Base-by-base conservation (phyloP, 2,329 filamentous ascomycete genomes). In the Fulvia fulva region DNA sequence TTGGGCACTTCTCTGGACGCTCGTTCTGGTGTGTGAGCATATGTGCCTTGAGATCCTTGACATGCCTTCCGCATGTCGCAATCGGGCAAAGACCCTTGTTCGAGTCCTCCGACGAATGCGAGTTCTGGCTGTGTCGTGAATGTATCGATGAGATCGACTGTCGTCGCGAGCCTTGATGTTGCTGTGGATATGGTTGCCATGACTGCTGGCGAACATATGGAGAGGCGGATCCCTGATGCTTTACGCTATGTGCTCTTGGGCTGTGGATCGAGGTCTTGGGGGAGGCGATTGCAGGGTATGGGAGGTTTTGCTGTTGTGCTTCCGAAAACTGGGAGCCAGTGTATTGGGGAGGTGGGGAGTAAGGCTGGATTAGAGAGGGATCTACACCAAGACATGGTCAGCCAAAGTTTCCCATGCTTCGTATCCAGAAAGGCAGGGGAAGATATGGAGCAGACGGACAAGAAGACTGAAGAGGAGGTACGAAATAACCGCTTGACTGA, bases 21-120 rank as follows among this genome's bases (percentile, higher is more conserved):
- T 96, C 91, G 58, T 86, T 88, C 75, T 94, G 90, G 74, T 97
- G 92, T 0, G 92, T 97, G 72, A 96, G 83, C 88, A 95, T 93
- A 75, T 97, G 92, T 8, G 92, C 91, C 76, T 93, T 93, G 63
- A 96, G 78, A 70, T 96, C 91, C 77, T 95, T 95, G 82, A 95
- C 95, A 58, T 87, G 81, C 68, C 89, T 87, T 63, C 91, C 90
- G 68, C 91, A 96, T 58, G 93, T 90, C 6, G 88, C 86, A 70
- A 91, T 87, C 0, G 89, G 89, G 78, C 91, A 96, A 61, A 89
- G 81, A 32, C 83, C 83, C 69, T 87, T 87, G 69, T 87, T 87
- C 65, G 81, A 71, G 41, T 73, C 72, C 16, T 72, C 70, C 8
- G 70, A 71, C 16, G 69, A 69, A 5, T 62, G 51, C 12, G 72